phyloP scores from a whole-genome alignment of 768 basidiomycete genomes.

The Russula emetica region DNA sequence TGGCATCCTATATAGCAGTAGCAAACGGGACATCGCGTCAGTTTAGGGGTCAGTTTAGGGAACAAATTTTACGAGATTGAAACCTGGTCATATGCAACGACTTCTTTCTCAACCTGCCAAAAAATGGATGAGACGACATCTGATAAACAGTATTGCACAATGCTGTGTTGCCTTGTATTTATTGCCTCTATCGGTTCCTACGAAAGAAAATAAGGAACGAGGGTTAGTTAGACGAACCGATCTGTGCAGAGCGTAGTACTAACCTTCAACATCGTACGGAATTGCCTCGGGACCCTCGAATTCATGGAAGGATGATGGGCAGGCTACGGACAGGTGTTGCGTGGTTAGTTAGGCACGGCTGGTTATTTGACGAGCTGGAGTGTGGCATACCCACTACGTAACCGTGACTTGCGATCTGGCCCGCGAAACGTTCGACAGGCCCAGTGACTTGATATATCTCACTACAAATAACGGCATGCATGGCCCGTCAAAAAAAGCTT shows the following conservation, averaged over 20 bases:
- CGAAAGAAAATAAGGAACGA: not conserved
- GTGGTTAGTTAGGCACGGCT: not conserved
- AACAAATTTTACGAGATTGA: not conserved
- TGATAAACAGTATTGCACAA: not conserved
- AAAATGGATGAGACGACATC: not conserved
- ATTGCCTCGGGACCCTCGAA: constrained; percentile 87
- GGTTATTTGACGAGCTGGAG: not conserved
- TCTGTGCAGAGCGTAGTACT: constrained; percentile 1
- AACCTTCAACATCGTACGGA: constrained; percentile 83
- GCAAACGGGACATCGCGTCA: not conserved
- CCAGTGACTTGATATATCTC: constrained; percentile 98
- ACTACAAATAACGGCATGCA: constrained; percentile 39
- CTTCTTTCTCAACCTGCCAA: constrained; percentile 83
- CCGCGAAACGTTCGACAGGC: constrained; percentile 89
- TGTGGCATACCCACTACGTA: constrained; percentile 61
- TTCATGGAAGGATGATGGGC: constrained; percentile 86
- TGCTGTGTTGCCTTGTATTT: constrained; percentile 63
- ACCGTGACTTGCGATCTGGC: constrained; percentile 84
- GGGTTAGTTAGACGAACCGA: not conserved
- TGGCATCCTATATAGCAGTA: constrained; percentile 64
- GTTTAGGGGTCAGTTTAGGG: not conserved
- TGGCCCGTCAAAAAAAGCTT: not conserved
- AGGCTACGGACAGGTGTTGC: constrained; percentile 43
- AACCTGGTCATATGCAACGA: constrained; percentile 87
- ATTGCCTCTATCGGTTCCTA: constrained; percentile 89